These are phyloP conservation scores for Trichoderma polysporum DNA, from an alignment of 2,329 filamentous ascomycete genomes.

Conservation along the genomic window DNA sequence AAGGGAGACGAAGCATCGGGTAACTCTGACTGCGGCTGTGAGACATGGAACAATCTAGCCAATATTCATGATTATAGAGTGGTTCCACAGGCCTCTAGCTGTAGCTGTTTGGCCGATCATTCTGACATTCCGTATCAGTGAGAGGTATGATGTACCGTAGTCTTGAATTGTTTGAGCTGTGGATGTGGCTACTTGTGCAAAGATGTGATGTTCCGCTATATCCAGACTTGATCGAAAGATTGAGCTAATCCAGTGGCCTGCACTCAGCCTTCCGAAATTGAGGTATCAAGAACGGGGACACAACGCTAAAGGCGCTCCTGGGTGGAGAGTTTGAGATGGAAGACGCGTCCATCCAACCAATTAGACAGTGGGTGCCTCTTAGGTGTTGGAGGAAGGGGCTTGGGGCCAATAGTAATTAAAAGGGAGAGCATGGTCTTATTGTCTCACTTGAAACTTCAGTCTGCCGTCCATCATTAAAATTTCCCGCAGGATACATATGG, in stretches of 20 bases:
- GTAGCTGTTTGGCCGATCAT: background rate
- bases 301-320: background rate
- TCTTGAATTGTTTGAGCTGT: background rate
- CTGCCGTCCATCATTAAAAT: background rate
- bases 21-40: background rate
- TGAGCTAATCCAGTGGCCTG: background rate
- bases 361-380: background rate
- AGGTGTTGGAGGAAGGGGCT: background rate
- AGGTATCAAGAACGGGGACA: background rate
- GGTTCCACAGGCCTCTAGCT: background rate
- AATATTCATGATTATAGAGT: background rate
- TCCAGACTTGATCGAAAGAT: background rate
- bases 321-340: background rate
- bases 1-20: background rate
- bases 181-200: background rate
- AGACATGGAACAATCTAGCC: background rate
- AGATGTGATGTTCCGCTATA: background rate
- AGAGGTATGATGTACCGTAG: background rate
- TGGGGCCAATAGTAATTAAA: background rate
- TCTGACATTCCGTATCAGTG: background rate
- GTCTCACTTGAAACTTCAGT: constrained; percentile 1
- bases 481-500: background rate
- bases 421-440: constrained; percentile 7
- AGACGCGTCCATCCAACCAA: background rate
- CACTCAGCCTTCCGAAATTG: background rate